These are phyloP conservation scores for Phaeosphaeria sp. DNA, from an alignment of 2,329 filamentous ascomycete genomes.

Conservation along the genomic window DNA sequence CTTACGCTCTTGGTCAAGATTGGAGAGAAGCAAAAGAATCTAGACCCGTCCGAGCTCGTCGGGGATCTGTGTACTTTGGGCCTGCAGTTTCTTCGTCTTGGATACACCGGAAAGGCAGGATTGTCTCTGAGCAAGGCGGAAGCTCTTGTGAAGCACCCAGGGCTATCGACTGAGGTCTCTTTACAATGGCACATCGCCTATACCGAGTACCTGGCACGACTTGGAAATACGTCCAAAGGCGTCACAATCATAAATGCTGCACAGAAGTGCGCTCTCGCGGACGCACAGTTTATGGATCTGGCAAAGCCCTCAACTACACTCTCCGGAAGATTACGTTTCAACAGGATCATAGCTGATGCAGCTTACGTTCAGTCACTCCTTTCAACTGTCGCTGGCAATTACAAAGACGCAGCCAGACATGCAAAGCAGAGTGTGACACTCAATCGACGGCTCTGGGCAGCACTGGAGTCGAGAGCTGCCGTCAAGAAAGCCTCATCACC, in stretches of 20 bases:
- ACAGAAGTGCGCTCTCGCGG: slow-evolving; percentile 34
- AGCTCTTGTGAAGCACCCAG: slow-evolving; percentile 51
- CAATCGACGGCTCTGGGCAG: slow-evolving; percentile 60
- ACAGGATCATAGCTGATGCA: slow-evolving; percentile 65
- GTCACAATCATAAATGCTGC: slow-evolving; percentile 41
- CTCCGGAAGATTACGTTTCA: slow-evolving; percentile 49
- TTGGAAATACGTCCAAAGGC: slow-evolving; percentile 70
- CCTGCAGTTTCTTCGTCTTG: slow-evolving; percentile 64
- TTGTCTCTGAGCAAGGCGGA: slow-evolving; percentile 66
- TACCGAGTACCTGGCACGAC: slow-evolving; percentile 75
- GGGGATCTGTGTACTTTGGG: slow-evolving; percentile 56
- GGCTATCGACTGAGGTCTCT: slow-evolving; percentile 53
- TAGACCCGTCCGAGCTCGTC: slow-evolving; percentile 50
- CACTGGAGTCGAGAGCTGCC: slow-evolving; percentile 53
- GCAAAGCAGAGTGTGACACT: slow-evolving; percentile 58
- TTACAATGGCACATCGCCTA: slow-evolving; percentile 72
- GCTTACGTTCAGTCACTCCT: slow-evolving; percentile 71
- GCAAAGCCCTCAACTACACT: slow-evolving; percentile 41
- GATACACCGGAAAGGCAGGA: slow-evolving; percentile 66
- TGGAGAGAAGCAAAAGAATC: slow-evolving; percentile 53
- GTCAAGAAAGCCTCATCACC: slow-evolving; percentile 21
- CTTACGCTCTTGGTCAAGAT: slow-evolving; percentile 58
- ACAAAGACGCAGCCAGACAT: slow-evolving; percentile 55
- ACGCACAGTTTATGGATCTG: slow-evolving; percentile 37
- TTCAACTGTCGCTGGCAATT: slow-evolving; percentile 62